These are phyloP conservation scores for Corrigiola litoralis DNA, from an alignment of 179 eudicot genomes.

Conservation along the genomic window DNA sequence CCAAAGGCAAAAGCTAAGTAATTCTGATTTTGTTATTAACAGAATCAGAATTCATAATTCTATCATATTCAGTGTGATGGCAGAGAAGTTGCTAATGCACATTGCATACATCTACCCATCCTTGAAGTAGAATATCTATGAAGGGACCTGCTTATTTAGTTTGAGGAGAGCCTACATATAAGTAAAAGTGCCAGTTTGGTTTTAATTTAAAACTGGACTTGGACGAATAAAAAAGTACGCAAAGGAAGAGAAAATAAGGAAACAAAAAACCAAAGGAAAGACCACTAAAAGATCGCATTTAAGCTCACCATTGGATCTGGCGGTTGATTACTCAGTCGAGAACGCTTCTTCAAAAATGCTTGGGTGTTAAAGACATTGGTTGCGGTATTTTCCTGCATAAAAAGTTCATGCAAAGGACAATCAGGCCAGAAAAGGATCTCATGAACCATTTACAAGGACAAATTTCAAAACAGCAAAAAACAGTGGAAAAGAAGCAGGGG, in stretches of 20 bases:
- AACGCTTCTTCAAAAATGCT: conserved; percentile 96
- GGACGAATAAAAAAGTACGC: neutral
- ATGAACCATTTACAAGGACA: neutral
- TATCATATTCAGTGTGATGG: too few species aligned
- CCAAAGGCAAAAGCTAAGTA: too few species aligned
- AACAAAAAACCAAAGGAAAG: neutral
- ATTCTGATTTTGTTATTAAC: too few species aligned
- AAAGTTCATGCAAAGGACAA: conserved; percentile 10
- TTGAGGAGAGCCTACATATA: neutral
- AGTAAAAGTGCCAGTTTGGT: neutral
- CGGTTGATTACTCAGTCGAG: conserved; percentile 87
- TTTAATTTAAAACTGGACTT: too few species aligned
- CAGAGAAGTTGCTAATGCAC: neutral
- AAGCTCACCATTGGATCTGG: conserved; percentile 77
- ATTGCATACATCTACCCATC: neutral
- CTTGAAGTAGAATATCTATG: neutral
- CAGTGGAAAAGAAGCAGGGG: neutral
- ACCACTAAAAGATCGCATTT: neutral
- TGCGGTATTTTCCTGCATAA: conserved; percentile 84
- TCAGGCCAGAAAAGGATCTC: neutral
- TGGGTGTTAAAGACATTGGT: conserved; percentile 86
- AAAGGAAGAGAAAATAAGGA: neutral
- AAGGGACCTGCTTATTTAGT: neutral
- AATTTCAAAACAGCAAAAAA: neutral
- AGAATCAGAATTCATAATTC: too few species aligned